Percentiles rank a stretch among this genome's conserved stretches.
Conservation (phyloP, 2,329 filamentous ascomycete genomes). For the Diaporthe eres region DNA sequence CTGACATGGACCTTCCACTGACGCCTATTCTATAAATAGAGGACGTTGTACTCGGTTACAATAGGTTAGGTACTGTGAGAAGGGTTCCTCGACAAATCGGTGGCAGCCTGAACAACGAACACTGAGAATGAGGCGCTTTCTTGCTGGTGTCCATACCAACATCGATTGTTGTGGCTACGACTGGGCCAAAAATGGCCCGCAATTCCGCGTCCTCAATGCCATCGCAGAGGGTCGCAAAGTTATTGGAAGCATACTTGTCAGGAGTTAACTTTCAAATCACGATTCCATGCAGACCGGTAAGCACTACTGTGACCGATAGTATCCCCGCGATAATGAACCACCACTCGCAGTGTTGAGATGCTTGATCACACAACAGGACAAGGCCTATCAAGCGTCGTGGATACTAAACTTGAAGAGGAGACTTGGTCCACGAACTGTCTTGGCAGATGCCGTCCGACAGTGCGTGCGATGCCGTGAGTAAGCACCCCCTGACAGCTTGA, state of each 20-base stretch:
- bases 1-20: background rate
- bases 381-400: background rate
- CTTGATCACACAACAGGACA: background rate
- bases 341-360: background rate
- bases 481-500: background rate
- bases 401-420: background rate
- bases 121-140: no score
- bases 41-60: no score
- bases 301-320: background rate
- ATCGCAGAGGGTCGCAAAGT: background rate
- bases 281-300: constrained; percentile 1
- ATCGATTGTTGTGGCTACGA: background rate
- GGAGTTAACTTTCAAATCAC: background rate
- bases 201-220: no score
- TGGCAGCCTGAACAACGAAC: no score
- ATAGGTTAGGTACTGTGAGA: background rate
- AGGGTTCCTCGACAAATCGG: background rate
- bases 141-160: background rate
- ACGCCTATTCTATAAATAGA: background rate
- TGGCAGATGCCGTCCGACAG: constrained; percentile 14
- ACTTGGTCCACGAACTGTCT: background rate
- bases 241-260: background rate
- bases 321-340: background rate
- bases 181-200: no score
- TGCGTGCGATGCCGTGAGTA: background rate